Evolutionary conservation across 306 rosid species (phyloP).

Genomic region (Hippophae rhamnoides): DNA sequence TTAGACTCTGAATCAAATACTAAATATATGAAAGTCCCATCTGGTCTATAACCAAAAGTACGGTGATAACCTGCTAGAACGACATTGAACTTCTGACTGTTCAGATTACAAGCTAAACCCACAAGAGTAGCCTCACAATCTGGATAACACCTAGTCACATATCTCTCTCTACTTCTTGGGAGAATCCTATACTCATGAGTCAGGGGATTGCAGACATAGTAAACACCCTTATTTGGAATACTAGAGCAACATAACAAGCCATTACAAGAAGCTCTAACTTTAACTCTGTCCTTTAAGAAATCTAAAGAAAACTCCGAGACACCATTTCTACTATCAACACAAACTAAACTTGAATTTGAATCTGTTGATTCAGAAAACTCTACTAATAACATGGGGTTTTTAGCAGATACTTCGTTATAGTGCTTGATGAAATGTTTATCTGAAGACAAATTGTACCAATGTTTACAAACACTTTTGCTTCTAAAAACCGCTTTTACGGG

Average conservation of each 20-base stretch:
- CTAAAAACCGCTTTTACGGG: slow-evolving; percentile 63
- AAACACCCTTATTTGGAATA: slow-evolving; percentile 73
- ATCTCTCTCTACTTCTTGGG: slow-evolving; percentile 76
- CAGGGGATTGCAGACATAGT: slow-evolving; percentile 70
- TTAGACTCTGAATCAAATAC: slow-evolving; percentile 64
- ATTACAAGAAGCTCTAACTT: slow-evolving; percentile 71
- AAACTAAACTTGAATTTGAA: slow-evolving; percentile 50
- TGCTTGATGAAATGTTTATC: slow-evolving; percentile 55
- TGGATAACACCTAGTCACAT: slow-evolving; percentile 63
- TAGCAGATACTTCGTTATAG: slow-evolving; percentile 49
- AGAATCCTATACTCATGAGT: slow-evolving; percentile 68
- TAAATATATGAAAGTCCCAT: slow-evolving; percentile 68
- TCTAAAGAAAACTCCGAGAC: slow-evolving; percentile 55
- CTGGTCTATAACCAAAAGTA: slow-evolving; percentile 62
- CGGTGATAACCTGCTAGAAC: slow-evolving; percentile 61
- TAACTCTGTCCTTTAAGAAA: slow-evolving; percentile 67
- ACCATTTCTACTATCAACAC: slow-evolving; percentile 66
- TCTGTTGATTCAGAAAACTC: slow-evolving; percentile 55
- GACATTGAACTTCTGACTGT: slow-evolving; percentile 43
- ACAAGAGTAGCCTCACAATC: slow-evolving; percentile 72
- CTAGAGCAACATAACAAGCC: slow-evolving; percentile 85
- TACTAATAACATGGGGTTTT: slow-evolving; percentile 59
- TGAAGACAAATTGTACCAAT: slow-evolving; percentile 46
- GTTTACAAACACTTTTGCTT: slow-evolving; percentile 54
- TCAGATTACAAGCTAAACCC: slow-evolving; percentile 55